A percentile compares a stretch with the other conserved stretches of the same genome.
phyloP scores from a whole-genome alignment of 2,329 filamentous ascomycete genomes.

The Phaeosphaeria sp. region DNA sequence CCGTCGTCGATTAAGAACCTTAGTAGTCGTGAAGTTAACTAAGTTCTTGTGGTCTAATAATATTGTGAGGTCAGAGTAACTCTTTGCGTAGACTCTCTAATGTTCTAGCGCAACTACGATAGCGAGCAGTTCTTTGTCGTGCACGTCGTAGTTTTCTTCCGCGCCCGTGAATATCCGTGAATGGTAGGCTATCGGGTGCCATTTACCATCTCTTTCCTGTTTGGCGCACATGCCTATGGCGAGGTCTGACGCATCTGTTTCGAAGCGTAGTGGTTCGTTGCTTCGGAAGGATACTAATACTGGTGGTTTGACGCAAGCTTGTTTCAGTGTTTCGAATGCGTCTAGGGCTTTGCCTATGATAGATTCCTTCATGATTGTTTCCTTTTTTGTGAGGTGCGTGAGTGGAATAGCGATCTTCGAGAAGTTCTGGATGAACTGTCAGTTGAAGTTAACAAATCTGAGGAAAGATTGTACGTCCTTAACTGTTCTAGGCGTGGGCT shows the following conservation, averaged over 20 bases:
- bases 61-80: conserved; percentile 3
- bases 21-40: conserved; percentile 3
- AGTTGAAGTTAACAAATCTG: conserved; percentile 15
- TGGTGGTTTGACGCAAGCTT: not conserved
- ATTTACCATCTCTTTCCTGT: conserved; percentile 4
- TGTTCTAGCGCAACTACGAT: conserved; percentile 5
- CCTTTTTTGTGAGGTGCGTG: conserved; percentile 6
- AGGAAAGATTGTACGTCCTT: conserved; percentile 10
- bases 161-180: not conserved
- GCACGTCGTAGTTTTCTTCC: conserved; percentile 5
- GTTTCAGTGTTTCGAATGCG: conserved; percentile 4
- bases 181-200: conserved; percentile 7
- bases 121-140: conserved; percentile 6
- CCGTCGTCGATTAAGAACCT: conserved; percentile 1
- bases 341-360: not conserved
- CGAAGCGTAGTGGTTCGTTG: not conserved
- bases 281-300: conserved; percentile 1
- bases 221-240: not conserved
- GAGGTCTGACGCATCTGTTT: conserved; percentile 5
- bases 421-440: conserved; percentile 6
- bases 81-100: conserved; percentile 2
- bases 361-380: not conserved
- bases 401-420: conserved; percentile 2
- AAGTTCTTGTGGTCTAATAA: conserved; percentile 5
- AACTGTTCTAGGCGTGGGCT: not conserved